Percentiles rank a stretch among this genome's conserved stretches.
Conservation (phyloP, 2,329 filamentous ascomycete species). For the Dendrostoma leiphaemia region DNA sequence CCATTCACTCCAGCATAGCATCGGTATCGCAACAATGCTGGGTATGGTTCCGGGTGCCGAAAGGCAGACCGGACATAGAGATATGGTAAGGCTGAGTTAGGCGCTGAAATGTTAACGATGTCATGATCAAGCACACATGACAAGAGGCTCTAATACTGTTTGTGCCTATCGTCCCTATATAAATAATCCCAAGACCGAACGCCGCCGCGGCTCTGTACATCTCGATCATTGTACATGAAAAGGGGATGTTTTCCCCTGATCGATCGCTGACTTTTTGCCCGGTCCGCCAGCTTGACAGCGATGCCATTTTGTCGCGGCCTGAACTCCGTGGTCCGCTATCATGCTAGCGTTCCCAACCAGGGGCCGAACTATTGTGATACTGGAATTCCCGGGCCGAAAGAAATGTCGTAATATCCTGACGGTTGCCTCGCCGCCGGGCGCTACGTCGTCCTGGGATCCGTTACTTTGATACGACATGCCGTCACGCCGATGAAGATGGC, state of each 20-base stretch:
- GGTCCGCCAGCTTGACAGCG: background rate
- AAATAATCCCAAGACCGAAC: background rate
- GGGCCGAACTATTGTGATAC: background rate
- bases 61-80: too few relatives aligned
- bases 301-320: background rate
- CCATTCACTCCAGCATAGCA: too few relatives aligned
- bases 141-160: slow-evolving; percentile 4
- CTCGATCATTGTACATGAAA: too few relatives aligned
- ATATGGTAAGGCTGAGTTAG: background rate
- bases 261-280: background rate
- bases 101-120: background rate
- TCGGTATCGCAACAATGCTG: too few relatives aligned
- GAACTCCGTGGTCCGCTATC: background rate
- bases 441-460: too few relatives aligned
- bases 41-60: too few relatives aligned
- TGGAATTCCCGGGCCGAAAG: too few relatives aligned
- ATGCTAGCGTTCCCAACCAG: background rate
- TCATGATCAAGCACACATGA: background rate
- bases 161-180: background rate
- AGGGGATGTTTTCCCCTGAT: too few relatives aligned
- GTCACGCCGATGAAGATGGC: too few relatives aligned
- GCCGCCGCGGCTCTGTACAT: background rate
- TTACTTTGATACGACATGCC: too few relatives aligned
- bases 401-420: background rate
- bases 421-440: too few relatives aligned